Evolutionary conservation across 257 asterid genomes (phyloP).

Genomic region (Nemophila menziesii): DNA sequence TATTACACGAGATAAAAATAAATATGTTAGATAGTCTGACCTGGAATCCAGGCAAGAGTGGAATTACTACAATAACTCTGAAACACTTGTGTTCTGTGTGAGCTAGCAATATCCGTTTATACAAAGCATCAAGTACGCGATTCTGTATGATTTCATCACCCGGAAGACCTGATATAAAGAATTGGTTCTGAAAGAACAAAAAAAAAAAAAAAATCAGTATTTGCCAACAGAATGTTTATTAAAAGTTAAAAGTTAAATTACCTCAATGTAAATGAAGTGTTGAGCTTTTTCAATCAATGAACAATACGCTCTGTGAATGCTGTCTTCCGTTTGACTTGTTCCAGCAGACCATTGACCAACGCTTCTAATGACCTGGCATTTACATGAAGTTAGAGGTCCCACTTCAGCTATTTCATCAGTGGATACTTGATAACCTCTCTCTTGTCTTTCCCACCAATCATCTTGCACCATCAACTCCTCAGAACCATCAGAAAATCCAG

Average conservation of each 20-base stretch:
- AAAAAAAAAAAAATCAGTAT: neutral
- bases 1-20: conserved; percentile 9
- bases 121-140: conserved; percentile 77
- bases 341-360: conserved; percentile 99
- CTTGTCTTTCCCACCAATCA: conserved; percentile 46
- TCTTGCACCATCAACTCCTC: conserved; percentile 19
- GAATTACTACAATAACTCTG: conserved; percentile 80
- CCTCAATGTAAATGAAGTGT: conserved; percentile 85
- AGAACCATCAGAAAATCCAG: conserved; percentile 14
- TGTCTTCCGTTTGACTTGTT: conserved; percentile 84
- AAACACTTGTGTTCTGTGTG: conserved; percentile 50
- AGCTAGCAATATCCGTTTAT: conserved; percentile 74
- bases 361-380: conserved; percentile 89
- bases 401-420: conserved; percentile 42
- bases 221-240: neutral
- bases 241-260: conserved; percentile 8
- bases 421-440: conserved; percentile 34
- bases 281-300: conserved; percentile 80
- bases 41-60: conserved; percentile 93
- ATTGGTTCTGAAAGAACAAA: conserved; percentile 63
- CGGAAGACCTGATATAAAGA: conserved; percentile 85
- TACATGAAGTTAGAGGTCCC: conserved; percentile 68
- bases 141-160: conserved; percentile 77
- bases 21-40: conserved; percentile 22
- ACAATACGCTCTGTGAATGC: conserved; percentile 91